A percentile compares a stretch with the other conserved stretches of the same genome.
phyloP scores from a whole-genome alignment of 495 filamentous ascomycete species.

The Neurospora sp. region DNA sequence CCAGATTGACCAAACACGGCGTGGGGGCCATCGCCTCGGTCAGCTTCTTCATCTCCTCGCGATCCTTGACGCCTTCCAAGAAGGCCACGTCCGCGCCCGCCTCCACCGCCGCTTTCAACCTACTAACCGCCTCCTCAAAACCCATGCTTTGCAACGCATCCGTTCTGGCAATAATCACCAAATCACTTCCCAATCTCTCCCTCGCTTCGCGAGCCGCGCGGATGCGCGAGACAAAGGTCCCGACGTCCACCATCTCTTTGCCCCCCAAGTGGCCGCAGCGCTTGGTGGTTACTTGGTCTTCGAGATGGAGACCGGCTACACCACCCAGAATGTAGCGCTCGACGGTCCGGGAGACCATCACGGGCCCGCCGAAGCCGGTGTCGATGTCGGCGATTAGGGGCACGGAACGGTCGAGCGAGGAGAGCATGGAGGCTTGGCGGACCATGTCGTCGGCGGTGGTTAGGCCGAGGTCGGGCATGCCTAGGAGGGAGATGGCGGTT shows the following conservation, averaged over 20 bases:
- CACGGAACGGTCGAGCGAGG: constrained; percentile 44
- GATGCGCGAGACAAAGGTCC: constrained; percentile 47
- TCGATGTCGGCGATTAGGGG: constrained; percentile 64
- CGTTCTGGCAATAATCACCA: constrained; percentile 60
- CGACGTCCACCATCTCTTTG: constrained; percentile 47
- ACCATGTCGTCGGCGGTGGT: constrained; percentile 54
- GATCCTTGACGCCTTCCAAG: constrained; percentile 51
- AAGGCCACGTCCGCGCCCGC: constrained; percentile 56
- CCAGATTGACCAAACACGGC: constrained; percentile 55
- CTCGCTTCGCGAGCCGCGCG: constrained; percentile 28
- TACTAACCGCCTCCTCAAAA: constrained; percentile 48
- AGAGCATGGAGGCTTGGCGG: constrained; percentile 55
- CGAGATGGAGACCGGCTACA: constrained; percentile 62
- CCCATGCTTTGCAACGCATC: constrained; percentile 55
- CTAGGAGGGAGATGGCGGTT: constrained; percentile 51
- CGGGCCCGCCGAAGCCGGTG: constrained; percentile 50
- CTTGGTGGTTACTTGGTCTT: constrained; percentile 60
- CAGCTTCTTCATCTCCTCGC: constrained; percentile 30
- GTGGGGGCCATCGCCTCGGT: constrained; percentile 9
- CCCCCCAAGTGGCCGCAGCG: constrained; percentile 52
- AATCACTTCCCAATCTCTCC: constrained; percentile 37
- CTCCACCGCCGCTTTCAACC: constrained; percentile 45
- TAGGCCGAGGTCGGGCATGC: constrained; percentile 57
- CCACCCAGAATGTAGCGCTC: constrained; percentile 54
- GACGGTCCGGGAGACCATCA: constrained; percentile 52